phyloP scores from a whole-genome alignment of 2,329 filamentous ascomycete species.

The Pseudomassariella vexata region DNA sequence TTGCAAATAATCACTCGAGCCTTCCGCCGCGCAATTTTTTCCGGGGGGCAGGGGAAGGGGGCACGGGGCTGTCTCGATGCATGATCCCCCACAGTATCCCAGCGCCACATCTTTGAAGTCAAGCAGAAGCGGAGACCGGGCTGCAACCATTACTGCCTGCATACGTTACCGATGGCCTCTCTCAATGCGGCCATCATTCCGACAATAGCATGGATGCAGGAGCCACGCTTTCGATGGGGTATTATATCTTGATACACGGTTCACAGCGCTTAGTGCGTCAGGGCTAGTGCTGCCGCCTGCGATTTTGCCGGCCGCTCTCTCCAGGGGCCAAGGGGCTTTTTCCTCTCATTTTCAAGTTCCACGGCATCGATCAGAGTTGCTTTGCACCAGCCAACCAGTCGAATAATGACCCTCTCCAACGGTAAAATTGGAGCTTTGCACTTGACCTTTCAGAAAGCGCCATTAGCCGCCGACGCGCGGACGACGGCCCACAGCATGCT shows the following conservation, averaged over 20 bases:
- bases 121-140: constrained; percentile 1
- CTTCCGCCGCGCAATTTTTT: no score
- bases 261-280: constrained; percentile 10
- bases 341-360: no score
- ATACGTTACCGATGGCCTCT: constrained; percentile 25
- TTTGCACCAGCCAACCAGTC: no score
- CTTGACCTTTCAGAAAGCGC: constrained; percentile 31
- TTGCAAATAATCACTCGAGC: no score
- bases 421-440: constrained; percentile 8
- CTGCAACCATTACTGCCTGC: constrained; percentile 20
- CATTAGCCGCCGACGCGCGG: constrained; percentile 29
- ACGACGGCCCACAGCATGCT: constrained; percentile 8
- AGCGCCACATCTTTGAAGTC: no score
- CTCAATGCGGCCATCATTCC: constrained; percentile 26
- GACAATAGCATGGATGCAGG: constrained; percentile 18
- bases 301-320: constrained; percentile 1
- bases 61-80: no score
- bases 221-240: constrained; percentile 12
- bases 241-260: constrained; percentile 14
- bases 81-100: no score
- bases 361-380: not conserved
- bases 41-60: not conserved
- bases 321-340: no score
- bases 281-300: not conserved
- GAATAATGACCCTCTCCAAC: constrained; percentile 1